Conservation (phyloP, 2,329 filamentous ascomycete genomes). For the Cytospora schulzeri region DNA sequence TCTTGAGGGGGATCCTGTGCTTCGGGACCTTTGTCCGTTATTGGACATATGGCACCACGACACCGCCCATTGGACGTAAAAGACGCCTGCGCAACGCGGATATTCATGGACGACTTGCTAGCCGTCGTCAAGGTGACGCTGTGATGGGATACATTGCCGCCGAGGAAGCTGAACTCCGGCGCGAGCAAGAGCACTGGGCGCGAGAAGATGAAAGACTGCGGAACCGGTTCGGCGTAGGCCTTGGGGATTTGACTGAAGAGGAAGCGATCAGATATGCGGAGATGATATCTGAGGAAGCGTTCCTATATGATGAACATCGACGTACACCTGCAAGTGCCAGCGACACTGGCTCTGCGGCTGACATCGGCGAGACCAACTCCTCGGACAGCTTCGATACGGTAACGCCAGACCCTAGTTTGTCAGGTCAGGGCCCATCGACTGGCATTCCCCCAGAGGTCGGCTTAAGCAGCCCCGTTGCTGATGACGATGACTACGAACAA, state of each 20-base stretch:
- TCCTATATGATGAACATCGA: slow-evolving; percentile 57
- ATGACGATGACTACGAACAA: slow-evolving; percentile 58
- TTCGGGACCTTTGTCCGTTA: slow-evolving; percentile 86
- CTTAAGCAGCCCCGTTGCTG: slow-evolving; percentile 30
- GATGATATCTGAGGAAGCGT: slow-evolving; percentile 66
- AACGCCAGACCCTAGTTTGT: slow-evolving; percentile 58
- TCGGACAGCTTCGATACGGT: slow-evolving; percentile 48
- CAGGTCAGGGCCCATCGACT: slow-evolving; percentile 41
- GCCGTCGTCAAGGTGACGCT: slow-evolving; percentile 63
- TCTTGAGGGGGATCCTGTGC: slow-evolving; percentile 82
- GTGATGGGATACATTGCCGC: slow-evolving; percentile 81
- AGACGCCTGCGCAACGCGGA: slow-evolving; percentile 73
- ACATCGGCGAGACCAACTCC: slow-evolving; percentile 48
- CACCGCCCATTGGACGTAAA: slow-evolving; percentile 75
- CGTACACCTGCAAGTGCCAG: slow-evolving; percentile 54
- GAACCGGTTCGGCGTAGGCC: slow-evolving; percentile 80
- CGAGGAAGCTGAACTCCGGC: slow-evolving; percentile 79
- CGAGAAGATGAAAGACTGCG: slow-evolving; percentile 72
- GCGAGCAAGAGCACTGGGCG: slow-evolving; percentile 66
- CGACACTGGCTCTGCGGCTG: slow-evolving; percentile 53
- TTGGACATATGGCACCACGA: slow-evolving; percentile 89
- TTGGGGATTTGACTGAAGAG: slow-evolving; percentile 68
- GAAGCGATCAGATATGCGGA: slow-evolving; percentile 66
- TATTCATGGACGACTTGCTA: slow-evolving; percentile 52
- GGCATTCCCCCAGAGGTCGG: slow-evolving; percentile 30